phyloP scores from a whole-genome alignment of 2,329 filamentous ascomycete species.

The Penicillium psychrosexuale region DNA sequence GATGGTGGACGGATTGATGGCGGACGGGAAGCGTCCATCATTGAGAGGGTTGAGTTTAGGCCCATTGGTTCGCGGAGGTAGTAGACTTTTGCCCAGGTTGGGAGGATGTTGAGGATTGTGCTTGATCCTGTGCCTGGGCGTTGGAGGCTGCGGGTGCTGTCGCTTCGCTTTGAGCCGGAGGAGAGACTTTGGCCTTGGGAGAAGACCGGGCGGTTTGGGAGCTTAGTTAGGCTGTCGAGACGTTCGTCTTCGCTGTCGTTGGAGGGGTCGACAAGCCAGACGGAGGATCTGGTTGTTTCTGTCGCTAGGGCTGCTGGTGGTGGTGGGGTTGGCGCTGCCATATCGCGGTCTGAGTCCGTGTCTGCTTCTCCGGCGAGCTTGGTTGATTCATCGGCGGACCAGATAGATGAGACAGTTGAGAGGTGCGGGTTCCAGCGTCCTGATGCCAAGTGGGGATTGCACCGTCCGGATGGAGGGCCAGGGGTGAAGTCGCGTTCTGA shows the following conservation, averaged over 20 bases:
- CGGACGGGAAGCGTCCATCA: constrained; percentile 31
- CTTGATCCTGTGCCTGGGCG: constrained; percentile 47
- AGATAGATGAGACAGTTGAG: constrained; percentile 46
- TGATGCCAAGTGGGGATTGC: constrained; percentile 19
- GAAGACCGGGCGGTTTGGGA: constrained; percentile 35
- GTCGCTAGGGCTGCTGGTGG: constrained; percentile 25
- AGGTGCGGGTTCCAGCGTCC: constrained; percentile 43
- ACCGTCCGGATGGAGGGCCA: constrained; percentile 35
- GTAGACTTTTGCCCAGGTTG: constrained; percentile 59
- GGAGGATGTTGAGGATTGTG: constrained; percentile 43
- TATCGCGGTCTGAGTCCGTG: constrained; percentile 10
- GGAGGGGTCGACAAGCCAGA: constrained; percentile 35
- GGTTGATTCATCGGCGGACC: constrained; percentile 35
- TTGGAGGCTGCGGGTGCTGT: constrained; percentile 36
- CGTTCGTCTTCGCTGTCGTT: constrained; percentile 35
- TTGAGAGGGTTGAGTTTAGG: constrained; percentile 45
- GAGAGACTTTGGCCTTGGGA: constrained; percentile 43
- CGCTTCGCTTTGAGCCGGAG: constrained; percentile 43
- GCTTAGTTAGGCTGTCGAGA: constrained; percentile 36
- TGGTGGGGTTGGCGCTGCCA: constrained; percentile 24
- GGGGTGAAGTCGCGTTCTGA: constrained; percentile 33
- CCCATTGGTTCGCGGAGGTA: constrained; percentile 64
- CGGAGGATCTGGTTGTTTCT: constrained; percentile 28
- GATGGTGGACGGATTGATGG: constrained; percentile 16
- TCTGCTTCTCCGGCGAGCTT: constrained; percentile 27